Evolutionary conservation across 345 rosid species (phyloP).

Genomic region (Dipteronia dyeriana): DNA sequence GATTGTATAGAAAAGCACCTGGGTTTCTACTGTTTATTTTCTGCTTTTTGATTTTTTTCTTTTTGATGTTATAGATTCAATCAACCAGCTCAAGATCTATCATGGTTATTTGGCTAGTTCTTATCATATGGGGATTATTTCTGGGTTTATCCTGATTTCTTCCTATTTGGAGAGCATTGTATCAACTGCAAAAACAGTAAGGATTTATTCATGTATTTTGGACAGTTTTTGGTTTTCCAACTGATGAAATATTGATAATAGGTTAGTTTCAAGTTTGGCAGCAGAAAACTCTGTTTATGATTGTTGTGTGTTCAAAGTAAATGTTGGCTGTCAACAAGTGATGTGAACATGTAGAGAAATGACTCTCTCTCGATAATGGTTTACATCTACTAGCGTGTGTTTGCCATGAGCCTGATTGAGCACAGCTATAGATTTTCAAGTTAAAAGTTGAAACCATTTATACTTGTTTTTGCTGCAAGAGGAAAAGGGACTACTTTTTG

Average conservation of each 20-base stretch:
- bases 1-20: neutral
- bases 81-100: constrained; percentile 48
- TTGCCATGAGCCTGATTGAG: neutral
- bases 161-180: constrained; percentile 64
- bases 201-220: constrained; percentile 15
- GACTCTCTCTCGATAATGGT: neutral
- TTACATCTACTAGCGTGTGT: neutral
- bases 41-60: neutral
- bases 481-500: neutral
- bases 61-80: constrained; percentile 39
- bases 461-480: neutral
- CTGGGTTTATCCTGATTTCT: constrained; percentile 75
- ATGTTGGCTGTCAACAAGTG: constrained; percentile 13
- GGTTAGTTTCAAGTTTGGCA: neutral
- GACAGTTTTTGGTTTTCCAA: neutral
- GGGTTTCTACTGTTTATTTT: neutral
- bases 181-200: constrained; percentile 57
- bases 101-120: constrained; percentile 90
- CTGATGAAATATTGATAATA: constrained; percentile 1
- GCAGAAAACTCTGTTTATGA: neutral
- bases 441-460: neutral
- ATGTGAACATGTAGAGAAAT: neutral
- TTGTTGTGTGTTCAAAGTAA: constrained; percentile 9
- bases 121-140: constrained; percentile 81
- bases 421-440: neutral